These are phyloP conservation scores for Pichia phayaonensis DNA, from an alignment of 805 yeast species.

Conservation along the genomic window DNA sequence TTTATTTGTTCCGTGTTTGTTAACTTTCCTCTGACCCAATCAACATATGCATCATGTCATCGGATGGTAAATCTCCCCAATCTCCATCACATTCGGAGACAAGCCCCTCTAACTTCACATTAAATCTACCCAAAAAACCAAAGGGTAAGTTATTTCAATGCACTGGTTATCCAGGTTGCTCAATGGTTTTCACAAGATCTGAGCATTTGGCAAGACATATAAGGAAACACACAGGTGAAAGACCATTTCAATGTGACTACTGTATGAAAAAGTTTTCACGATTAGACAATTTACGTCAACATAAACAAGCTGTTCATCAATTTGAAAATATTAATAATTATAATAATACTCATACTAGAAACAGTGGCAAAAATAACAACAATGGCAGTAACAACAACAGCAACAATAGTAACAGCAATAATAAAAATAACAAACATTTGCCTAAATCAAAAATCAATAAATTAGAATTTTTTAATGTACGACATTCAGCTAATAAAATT, in stretches of 20 bases:
- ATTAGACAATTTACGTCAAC: slow-evolving; percentile 84
- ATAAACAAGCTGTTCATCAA: slow-evolving; percentile 77
- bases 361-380: not conserved
- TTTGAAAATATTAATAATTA: slow-evolving; percentile 28
- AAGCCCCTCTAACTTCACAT: not conserved
- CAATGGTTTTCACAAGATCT: slow-evolving; percentile 82
- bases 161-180: slow-evolving; percentile 77
- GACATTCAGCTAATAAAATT: not conserved
- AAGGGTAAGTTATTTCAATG: slow-evolving; percentile 75
- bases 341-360: not conserved
- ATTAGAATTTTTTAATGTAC: not conserved
- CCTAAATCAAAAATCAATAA: not conserved
- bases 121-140: slow-evolving; percentile 24
- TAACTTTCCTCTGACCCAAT: not conserved
- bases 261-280: slow-evolving; percentile 75
- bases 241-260: slow-evolving; percentile 84
- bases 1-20: not conserved
- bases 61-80: not conserved
- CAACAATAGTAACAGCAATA: not conserved
- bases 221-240: slow-evolving; percentile 88
- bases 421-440: not conserved
- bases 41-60: not conserved
- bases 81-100: not conserved
- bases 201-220: slow-evolving; percentile 92
- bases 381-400: not conserved